A percentile compares a stretch with the other conserved stretches of the same genome.
These are phyloP conservation scores for Anisodus tanguticus DNA, from an alignment of 257 asterid genomes.

Conservation along the genomic window DNA sequence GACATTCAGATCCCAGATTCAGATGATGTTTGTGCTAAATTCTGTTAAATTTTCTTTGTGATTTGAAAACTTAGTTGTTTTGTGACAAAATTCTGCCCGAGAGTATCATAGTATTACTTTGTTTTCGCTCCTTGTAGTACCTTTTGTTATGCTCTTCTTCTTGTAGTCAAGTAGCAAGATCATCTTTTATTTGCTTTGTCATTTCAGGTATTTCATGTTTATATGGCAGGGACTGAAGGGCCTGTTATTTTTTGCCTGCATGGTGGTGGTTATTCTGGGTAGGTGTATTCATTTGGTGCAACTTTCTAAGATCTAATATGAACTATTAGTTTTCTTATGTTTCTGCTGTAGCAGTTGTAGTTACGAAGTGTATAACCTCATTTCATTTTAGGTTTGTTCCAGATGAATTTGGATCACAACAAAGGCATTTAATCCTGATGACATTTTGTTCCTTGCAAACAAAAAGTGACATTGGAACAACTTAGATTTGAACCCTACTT, in stretches of 20 bases:
- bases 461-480: neutral
- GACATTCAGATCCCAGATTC: constrained; percentile 74
- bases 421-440: neutral
- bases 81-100: neutral
- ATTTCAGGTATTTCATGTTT: constrained; percentile 83
- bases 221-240: constrained; percentile 84
- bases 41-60: constrained; percentile 27
- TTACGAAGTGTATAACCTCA: constrained; percentile 15
- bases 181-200: constrained; percentile 33
- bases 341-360: constrained; percentile 19
- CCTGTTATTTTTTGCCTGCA: constrained; percentile 94
- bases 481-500: constrained; percentile 21
- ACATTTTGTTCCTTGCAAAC: neutral
- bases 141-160: constrained; percentile 25
- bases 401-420: constrained; percentile 20
- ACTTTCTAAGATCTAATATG: neutral
- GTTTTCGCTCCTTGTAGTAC: neutral
- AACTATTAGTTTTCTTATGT: neutral
- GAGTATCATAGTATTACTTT: neutral
- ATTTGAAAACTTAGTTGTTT: constrained; percentile 15
- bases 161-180: constrained; percentile 31
- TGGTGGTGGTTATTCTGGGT: constrained; percentile 99
- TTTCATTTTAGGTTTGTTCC: neutral
- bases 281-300: constrained; percentile 33
- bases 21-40: constrained; percentile 63